Evolutionary conservation across 345 rosid genomes (phyloP), one percentile per base, ranked within the genome.

Genomic region (Cochlearia excelsa): DNA sequence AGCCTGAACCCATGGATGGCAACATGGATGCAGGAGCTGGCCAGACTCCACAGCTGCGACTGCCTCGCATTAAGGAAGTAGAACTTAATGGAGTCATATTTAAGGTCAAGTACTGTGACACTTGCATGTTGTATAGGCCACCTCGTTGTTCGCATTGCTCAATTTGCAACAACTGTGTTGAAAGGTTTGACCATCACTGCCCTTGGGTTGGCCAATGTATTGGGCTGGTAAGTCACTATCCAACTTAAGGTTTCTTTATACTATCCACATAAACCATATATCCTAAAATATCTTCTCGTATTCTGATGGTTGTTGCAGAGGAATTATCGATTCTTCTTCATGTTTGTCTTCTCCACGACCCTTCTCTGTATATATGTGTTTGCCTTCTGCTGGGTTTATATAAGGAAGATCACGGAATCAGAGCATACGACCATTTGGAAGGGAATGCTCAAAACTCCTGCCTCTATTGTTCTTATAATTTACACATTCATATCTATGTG

Each of bases 161-260:
- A 30, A 93, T 93, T 70, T 93, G 99, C 81, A 93, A 93, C 66
- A 93, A 93, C 77, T 93, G 99, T 50, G 99, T 89, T 3, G 88
- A 87, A 72, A 80, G 87, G 68, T 93, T 93, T 72, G 99, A 93
- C 70, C 99, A 93, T 68, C 99, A 93, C 74, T 93, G 99, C 69
- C 99, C 99, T 63, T 93, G 99, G 99, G 99, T 93, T 60, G 97
- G 99, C 70, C 99, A 93, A 69, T 93, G 99, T 75, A 87, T 93
- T 49, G 99, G 99, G 31, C 66, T 80, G 88, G 99, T 93, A 80
- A 72, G 80, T 71, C 54, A 43, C 51, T 46, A 7, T 69, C 49
- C 57, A 39, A 30, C 57, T 31, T 9, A 45, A 51, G 29, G 11
- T 4, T 23, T 63, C 53, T n/a, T 30, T 50, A 29, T 43, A 29